Conservation (phyloP, 768 basidiomycete genomes). For the Suillus lakei region DNA sequence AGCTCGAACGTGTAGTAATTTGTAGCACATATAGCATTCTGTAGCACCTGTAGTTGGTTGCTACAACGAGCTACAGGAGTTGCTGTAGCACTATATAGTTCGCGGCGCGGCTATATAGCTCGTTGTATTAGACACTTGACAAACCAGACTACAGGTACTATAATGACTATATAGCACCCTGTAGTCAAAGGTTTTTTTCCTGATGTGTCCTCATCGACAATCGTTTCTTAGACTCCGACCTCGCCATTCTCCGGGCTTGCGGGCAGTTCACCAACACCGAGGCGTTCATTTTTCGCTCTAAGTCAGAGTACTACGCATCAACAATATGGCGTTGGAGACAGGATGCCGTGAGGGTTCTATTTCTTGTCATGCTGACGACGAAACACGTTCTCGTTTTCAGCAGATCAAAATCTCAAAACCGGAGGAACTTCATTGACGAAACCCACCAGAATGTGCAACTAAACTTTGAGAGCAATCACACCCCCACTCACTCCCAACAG, state of each 20-base stretch:
- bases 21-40: not conserved
- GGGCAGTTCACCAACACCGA: constrained; percentile 27
- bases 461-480: constrained; percentile 9
- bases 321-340: constrained; percentile 23
- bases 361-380: constrained; percentile 16
- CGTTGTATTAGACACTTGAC: not conserved
- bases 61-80: constrained; percentile 2
- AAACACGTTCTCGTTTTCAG: constrained; percentile 4
- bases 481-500: too few relatives aligned
- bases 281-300: constrained; percentile 37
- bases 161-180: not conserved
- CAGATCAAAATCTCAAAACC: constrained; percentile 1
- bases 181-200: not conserved
- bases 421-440: constrained; percentile 1
- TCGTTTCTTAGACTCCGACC: constrained; percentile 20
- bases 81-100: not conserved
- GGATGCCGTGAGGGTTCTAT: constrained; percentile 17
- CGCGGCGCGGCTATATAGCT: not conserved
- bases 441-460: constrained; percentile 10
- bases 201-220: constrained; percentile 14
- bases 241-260: constrained; percentile 19
- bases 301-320: constrained; percentile 37
- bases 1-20: too few relatives aligned
- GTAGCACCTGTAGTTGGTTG: constrained; percentile 3
- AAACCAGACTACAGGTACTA: not conserved